A percentile compares a stretch with the other conserved stretches of the same genome.
phyloP scores from a whole-genome alignment of 2,329 filamentous ascomycete species.

The Paracamarosporium sp. region DNA sequence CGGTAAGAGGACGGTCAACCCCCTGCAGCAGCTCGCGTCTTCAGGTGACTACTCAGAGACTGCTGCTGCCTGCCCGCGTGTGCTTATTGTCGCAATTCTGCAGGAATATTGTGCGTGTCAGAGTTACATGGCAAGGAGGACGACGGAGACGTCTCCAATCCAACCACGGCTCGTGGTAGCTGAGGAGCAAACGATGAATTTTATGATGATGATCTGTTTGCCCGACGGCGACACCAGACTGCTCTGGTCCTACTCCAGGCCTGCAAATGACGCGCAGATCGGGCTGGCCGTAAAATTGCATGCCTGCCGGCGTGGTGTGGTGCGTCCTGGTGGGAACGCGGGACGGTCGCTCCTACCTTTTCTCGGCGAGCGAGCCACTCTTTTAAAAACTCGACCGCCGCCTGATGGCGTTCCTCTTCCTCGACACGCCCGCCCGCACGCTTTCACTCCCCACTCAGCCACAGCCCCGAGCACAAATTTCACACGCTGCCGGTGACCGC shows the following conservation, averaged over 20 bases:
- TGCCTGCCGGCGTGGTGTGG: neutral
- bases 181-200: too few species aligned
- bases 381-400: slow-evolving; percentile 8
- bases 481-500: slow-evolving; percentile 22
- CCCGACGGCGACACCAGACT: too few species aligned
- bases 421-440: slow-evolving; percentile 6
- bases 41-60: neutral
- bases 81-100: neutral
- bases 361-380: neutral
- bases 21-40: neutral
- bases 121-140: neutral
- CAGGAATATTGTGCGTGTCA: neutral
- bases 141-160: neutral
- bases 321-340: neutral
- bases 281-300: neutral
- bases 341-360: neutral
- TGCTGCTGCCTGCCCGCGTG: neutral
- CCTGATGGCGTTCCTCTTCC: neutral
- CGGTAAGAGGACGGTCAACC: slow-evolving; percentile 1
- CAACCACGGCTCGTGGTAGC: too few species aligned
- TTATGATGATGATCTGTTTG: too few species aligned
- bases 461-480: neutral
- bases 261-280: neutral
- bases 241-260: too few species aligned
- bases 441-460: slow-evolving; percentile 2